phyloP scores from a whole-genome alignment of 352 stramenopile species.

The Blastocystis sp. region DNA sequence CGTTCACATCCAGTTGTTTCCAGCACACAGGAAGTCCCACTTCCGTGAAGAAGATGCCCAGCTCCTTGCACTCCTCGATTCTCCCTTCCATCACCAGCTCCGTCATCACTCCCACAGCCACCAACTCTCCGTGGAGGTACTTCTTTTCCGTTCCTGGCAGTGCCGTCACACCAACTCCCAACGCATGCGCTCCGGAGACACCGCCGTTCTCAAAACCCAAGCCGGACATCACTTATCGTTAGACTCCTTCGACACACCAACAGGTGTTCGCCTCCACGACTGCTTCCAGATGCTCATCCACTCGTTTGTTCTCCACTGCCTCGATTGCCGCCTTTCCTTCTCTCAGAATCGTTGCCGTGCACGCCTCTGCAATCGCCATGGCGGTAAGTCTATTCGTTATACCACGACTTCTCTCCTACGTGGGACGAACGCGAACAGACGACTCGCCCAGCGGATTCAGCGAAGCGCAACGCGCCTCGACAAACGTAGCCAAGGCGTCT shows the following conservation, averaged over 20 bases:
- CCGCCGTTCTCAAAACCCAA: slow-evolving; percentile 56
- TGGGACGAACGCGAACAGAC: slow-evolving; percentile 30
- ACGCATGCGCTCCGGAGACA: slow-evolving; percentile 40
- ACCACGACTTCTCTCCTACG: background rate
- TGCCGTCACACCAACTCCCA: slow-evolving; percentile 47
- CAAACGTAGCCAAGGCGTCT: slow-evolving; percentile 45
- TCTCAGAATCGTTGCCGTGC: slow-evolving; percentile 37
- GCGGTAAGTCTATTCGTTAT: slow-evolving; percentile 16
- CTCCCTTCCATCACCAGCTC: slow-evolving; percentile 45
- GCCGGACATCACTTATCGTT: slow-evolving; percentile 27
- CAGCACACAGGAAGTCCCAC: slow-evolving; percentile 50
- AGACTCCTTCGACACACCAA: background rate
- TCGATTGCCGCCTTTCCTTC: slow-evolving; percentile 40
- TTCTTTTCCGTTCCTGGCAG: slow-evolving; percentile 50
- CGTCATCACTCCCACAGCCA: slow-evolving; percentile 56
- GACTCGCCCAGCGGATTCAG: slow-evolving; percentile 37
- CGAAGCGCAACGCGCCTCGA: slow-evolving; percentile 25
- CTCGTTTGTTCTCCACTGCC: slow-evolving; percentile 18
- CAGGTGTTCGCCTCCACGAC: slow-evolving; percentile 53
- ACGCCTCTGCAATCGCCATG: slow-evolving; percentile 36
- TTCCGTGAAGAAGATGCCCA: slow-evolving; percentile 38
- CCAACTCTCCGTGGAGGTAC: slow-evolving; percentile 55
- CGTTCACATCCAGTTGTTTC: slow-evolving; percentile 34
- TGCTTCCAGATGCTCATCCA: slow-evolving; percentile 29
- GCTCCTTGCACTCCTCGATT: slow-evolving; percentile 43